A percentile compares a stretch with the other conserved stretches of the same genome.
phyloP scores from a whole-genome alignment of 352 stramenopile genomes.

The Hyaloperonospora brassicae region DNA sequence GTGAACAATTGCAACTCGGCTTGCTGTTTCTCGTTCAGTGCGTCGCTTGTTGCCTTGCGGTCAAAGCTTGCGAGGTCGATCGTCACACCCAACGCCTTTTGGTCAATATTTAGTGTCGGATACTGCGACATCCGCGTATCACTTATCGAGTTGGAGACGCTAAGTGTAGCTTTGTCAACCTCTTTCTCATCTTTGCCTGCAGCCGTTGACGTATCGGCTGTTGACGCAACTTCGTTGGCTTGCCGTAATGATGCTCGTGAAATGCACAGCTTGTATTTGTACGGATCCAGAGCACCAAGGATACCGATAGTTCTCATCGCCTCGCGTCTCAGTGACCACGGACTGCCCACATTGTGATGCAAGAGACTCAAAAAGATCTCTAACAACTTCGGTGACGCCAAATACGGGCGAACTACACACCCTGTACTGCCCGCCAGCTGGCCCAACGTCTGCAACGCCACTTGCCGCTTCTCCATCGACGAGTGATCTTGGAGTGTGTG shows the following conservation, averaged over 20 bases:
- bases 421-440: slow-evolving; percentile 91
- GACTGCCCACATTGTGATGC: slow-evolving; percentile 81
- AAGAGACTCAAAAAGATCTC: slow-evolving; percentile 92
- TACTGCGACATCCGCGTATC: slow-evolving; percentile 24
- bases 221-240: slow-evolving; percentile 50
- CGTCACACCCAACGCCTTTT: slow-evolving; percentile 48
- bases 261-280: slow-evolving; percentile 88
- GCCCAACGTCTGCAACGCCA: slow-evolving; percentile 93
- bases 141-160: slow-evolving; percentile 13
- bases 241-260: slow-evolving; percentile 60
- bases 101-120: slow-evolving; percentile 46
- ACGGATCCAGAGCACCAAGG: slow-evolving; percentile 92
- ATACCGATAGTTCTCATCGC: slow-evolving; percentile 96
- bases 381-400: slow-evolving; percentile 93
- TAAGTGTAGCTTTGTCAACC: slow-evolving; percentile 7
- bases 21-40: slow-evolving; percentile 81
- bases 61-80: slow-evolving; percentile 52
- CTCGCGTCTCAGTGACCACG: slow-evolving; percentile 91
- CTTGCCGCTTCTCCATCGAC: slow-evolving; percentile 91
- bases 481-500: slow-evolving; percentile 94
- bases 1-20: slow-evolving; percentile 83
- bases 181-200: slow-evolving; percentile 13
- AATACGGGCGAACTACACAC: slow-evolving; percentile 91
- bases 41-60: slow-evolving; percentile 42
- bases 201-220: slow-evolving; percentile 16